These are phyloP conservation scores for Brachypodium distachyon DNA, from an alignment of 202 grass and related monocot species.

Conservation along the genomic window DNA sequence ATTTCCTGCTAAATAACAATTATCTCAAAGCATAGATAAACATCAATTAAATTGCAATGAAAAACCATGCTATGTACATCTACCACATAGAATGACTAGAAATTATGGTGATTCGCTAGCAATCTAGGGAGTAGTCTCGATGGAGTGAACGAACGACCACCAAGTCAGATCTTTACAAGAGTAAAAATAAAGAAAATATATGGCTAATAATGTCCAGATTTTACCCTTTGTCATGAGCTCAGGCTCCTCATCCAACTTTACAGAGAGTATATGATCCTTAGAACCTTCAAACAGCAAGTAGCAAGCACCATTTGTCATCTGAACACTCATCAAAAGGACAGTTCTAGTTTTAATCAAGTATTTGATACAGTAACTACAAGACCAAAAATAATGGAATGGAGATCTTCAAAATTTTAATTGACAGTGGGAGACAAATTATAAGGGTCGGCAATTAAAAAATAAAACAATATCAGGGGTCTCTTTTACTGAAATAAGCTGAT, in stretches of 20 bases:
- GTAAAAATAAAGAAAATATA: too few species aligned
- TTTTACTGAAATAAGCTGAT: background rate
- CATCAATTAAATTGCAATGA: too few species aligned
- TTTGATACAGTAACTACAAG: conserved; percentile 12
- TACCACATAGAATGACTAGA: too few species aligned
- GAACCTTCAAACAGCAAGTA: conserved; percentile 71
- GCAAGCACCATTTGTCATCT: conserved; percentile 62
- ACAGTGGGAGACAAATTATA: background rate
- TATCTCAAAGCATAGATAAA: too few species aligned
- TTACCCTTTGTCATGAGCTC: conserved; percentile 51
- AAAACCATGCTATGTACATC: too few species aligned
- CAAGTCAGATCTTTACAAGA: too few species aligned
- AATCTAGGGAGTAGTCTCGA: too few species aligned
- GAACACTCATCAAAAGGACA: conserved; percentile 39
- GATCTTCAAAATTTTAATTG: background rate
- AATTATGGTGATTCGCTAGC: too few species aligned
- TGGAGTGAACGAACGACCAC: too few species aligned
- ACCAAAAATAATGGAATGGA: background rate
- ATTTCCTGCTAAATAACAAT: too few species aligned
- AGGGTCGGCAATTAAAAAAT: background rate
- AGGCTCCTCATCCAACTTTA: conserved; percentile 35
- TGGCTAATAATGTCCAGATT: background rate
- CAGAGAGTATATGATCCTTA: conserved; percentile 25
- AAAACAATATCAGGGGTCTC: background rate
- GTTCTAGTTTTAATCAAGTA: conserved; percentile 30